These are phyloP conservation scores for Fragaria nilgerrensis DNA, from an alignment of 306 rosid species.

Conservation along the genomic window DNA sequence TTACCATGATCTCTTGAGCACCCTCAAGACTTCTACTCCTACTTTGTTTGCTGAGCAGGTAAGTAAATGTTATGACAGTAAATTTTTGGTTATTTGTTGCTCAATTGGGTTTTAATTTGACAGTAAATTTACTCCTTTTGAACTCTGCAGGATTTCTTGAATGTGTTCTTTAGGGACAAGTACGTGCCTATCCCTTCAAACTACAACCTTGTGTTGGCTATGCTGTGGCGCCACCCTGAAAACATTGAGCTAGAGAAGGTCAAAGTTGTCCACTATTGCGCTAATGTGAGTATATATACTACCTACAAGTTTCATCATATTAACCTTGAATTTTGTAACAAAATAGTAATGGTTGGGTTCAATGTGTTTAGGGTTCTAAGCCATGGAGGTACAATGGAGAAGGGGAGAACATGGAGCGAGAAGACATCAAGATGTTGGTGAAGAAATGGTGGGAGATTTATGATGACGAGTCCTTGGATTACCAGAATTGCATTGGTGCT, in stretches of 20 bases:
- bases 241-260: constrained; percentile 58
- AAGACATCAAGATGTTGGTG: constrained; percentile 73
- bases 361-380: constrained; percentile 62
- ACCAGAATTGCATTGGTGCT: constrained; percentile 5
- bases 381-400: constrained; percentile 89
- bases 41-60: constrained; percentile 90
- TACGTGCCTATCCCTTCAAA: constrained; percentile 56
- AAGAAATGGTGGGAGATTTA: constrained; percentile 80
- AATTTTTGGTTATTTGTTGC: not conserved
- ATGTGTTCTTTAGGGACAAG: constrained; percentile 56
- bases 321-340: not conserved
- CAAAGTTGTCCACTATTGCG: constrained; percentile 82
- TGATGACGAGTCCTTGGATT: constrained; percentile 65
- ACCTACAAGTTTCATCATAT: not conserved
- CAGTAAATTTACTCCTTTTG: not conserved
- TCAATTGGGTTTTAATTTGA: not conserved
- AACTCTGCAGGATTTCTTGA: constrained; percentile 57
- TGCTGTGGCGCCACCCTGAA: constrained; percentile 87
- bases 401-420: constrained; percentile 76
- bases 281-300: constrained; percentile 50
- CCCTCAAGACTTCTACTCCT: constrained; percentile 39
- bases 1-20: constrained; percentile 47
- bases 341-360: not conserved
- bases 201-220: constrained; percentile 75
- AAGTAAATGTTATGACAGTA: not conserved